Base-by-base conservation (phyloP, 2,329 filamentous ascomycete species). In the Arthrobotrys iridis region DNA sequence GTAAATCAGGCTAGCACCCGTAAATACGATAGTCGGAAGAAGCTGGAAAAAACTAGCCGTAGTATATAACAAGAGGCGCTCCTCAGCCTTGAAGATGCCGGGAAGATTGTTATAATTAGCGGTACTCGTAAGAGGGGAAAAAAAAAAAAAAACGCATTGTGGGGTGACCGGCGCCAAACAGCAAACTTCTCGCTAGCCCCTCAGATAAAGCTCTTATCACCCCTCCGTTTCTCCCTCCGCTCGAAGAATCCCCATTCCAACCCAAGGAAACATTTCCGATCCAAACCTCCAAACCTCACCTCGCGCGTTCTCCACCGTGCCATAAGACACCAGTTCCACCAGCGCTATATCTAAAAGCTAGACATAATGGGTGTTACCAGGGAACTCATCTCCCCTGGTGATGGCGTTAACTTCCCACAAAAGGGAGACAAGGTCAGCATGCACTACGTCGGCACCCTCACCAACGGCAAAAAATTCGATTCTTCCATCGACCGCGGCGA, bases 401-500 rank as follows among this genome's bases (percentile, higher is more conserved):
- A 87, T 77, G 93, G 94, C 80, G 86, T 85, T 70, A 85, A 86
- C 68, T 85, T 83, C 78, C 91, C 94, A 70, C 81, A 83, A 78
- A 80, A 81, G 13, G 91, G 92, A 78, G 89, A 97, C 82, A 88
- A 84, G 24, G 92, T 98, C 80, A 88, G 87, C 81, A 96, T 98
- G 81, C 88, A 95, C 84, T 98, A 98, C 87, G 95, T 91, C 43
- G 95, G 95, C 80, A 97, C 86, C 84, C 86, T 98, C 77, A 91
- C 90, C 83, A 88, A 91, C 86, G 93, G 93, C 80, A 83, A 82
- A 24, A 81, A 93, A 83, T 98, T 99, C 84, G 95, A 98, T 84
- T 91, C 89, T 76, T 97, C 94, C 15, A 86, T 90, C 77, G 89
- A 89, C 76, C 88, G 92, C 65, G 90, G 89, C 57, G 88, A 93